These are phyloP conservation scores for Galerina marginata DNA, from an alignment of 768 basidiomycete genomes.

Conservation along the genomic window DNA sequence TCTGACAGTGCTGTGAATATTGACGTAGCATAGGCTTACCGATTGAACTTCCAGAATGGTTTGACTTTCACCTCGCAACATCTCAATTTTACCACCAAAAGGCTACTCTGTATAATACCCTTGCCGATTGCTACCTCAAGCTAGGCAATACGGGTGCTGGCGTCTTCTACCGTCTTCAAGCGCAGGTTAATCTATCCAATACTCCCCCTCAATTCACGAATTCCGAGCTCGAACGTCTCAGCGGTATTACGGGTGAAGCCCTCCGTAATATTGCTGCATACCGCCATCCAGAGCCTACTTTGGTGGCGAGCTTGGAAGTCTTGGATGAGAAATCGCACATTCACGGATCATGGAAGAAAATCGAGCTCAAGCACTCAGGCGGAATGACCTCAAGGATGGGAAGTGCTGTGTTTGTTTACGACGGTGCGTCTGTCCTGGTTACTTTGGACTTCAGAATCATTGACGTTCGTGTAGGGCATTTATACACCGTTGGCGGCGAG, in stretches of 20 bases:
- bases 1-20: neutral
- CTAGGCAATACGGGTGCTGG: neutral
- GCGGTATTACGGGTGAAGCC: neutral
- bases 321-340: constrained; percentile 6
- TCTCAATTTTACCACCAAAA: neutral
- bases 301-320: neutral
- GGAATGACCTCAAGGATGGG: constrained; percentile 4
- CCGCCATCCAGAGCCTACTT: neutral
- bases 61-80: neutral
- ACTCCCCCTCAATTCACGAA: neutral
- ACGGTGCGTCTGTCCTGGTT: neutral
- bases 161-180: neutral
- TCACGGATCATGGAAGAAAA: constrained; percentile 11
- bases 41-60: neutral
- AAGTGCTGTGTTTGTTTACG: neutral
- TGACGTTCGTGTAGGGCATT: neutral
- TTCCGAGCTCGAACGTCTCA: neutral
- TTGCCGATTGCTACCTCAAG: neutral
- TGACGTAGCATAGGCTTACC: neutral
- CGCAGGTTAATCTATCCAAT: neutral
- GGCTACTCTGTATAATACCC: neutral
- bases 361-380: neutral
- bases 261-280: neutral
- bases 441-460: neutral
- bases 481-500: constrained; percentile 4